Base-by-base conservation (phyloP, 2,329 filamentous ascomycete genomes). In the Aspergillus hortae region DNA sequence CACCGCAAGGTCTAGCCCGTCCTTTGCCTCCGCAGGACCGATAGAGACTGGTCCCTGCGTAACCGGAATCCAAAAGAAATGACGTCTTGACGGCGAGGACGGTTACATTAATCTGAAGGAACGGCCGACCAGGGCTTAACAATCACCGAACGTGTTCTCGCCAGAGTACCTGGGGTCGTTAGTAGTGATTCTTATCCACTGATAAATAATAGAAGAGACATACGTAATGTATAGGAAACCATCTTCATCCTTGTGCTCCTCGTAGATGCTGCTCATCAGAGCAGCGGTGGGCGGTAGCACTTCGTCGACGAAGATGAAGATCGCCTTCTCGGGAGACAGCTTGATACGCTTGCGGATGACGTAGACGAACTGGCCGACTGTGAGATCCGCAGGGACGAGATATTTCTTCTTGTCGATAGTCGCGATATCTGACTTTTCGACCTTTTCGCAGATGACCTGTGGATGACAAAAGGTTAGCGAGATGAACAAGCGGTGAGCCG, bases 331-430 rank as follows among this genome's bases (percentile, higher is more conserved):
- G 30, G 94, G 94, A 50, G 91, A 96, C 63, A 99, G 84, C 90
- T 99, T 99, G 80, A 99, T 99, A 70, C 94, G 89, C 85, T 99
- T 99, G 74, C 94, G 91, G 78, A 99, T 99, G 61, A 99, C 94
- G 77, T 99, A 99, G 79, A 99, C 94, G 73, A 99, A 96, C 86
- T 99, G 94, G 67, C 94, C 94, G 59, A 99, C 94, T 58, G 94
- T 99, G 70, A 99, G 85, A 72, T 99, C 94, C 64, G 94, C 91
- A 12, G 94, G 94, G 25, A 99, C 94, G 45, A 99, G 84, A 71
- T 99, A 99, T 81, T 99, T 99, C 86, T 99, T 99, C 87, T 99
- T 99, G 80, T 99, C 94, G 82, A 99, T 99, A 63, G 94, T 97
- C 55, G 94, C 94, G 67, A 99, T 99, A 73, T 99, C 94, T 57